phyloP scores from a whole-genome alignment of 768 basidiomycete genomes.

The Dendrothele bispora region DNA sequence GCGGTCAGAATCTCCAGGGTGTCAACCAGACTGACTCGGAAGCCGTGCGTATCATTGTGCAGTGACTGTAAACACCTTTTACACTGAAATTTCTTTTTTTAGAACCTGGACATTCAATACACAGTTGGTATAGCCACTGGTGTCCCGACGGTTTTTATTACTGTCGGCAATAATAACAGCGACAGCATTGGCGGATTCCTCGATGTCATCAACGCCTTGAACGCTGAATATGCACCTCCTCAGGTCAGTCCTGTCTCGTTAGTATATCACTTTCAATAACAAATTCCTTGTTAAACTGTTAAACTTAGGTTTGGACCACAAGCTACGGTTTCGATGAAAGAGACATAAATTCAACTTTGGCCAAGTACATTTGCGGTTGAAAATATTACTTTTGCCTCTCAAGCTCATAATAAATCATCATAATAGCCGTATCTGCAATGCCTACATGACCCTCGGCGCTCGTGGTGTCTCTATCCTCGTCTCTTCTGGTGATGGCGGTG shows the following conservation, averaged over 20 bases:
- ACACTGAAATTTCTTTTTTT: background rate
- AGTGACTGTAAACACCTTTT: background rate
- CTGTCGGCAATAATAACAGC: slow-evolving; percentile 18
- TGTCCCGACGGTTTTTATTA: slow-evolving; percentile 23
- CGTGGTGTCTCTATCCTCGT: slow-evolving; percentile 51
- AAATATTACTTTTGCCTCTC: no score
- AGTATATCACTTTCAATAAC: no score
- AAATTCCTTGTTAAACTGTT: no score
- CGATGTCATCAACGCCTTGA: slow-evolving; percentile 4
- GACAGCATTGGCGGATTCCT: slow-evolving; percentile 16
- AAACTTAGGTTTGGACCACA: slow-evolving; percentile 45
- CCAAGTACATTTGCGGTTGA: no score
- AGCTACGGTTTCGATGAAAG: slow-evolving; percentile 50
- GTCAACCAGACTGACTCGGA: slow-evolving; percentile 24
- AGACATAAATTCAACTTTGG: slow-evolving; percentile 21
- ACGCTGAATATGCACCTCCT: slow-evolving; percentile 18
- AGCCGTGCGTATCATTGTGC: slow-evolving; percentile 17
- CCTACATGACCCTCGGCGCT: slow-evolving; percentile 38
- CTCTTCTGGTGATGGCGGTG: slow-evolving; percentile 42
- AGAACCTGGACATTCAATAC: slow-evolving; percentile 24
- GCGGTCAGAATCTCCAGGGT: slow-evolving; percentile 25
- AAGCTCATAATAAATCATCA: no score
- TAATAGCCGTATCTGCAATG: slow-evolving; percentile 27
- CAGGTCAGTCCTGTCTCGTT: no score
- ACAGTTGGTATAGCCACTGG: slow-evolving; percentile 24